Conservation (phyloP, 805 yeast genomes). For the Wickerhamomyces rabaulensis region DNA sequence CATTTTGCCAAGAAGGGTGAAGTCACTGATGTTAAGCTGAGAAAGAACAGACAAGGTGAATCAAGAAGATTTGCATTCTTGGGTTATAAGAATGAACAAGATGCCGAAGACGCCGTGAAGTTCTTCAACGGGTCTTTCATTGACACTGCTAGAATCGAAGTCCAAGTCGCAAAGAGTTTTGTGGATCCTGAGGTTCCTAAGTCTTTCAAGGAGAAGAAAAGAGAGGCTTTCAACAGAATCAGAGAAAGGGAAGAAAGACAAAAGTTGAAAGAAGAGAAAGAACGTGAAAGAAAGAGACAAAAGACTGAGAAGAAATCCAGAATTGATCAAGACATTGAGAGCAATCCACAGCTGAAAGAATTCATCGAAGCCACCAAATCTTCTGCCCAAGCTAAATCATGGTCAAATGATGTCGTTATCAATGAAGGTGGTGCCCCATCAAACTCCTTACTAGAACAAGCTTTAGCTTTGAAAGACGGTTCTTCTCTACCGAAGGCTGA, state of each 20-base stretch:
- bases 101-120: constrained; percentile 73
- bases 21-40: constrained; percentile 84
- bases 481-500: constrained; percentile 10
- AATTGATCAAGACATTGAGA: constrained; percentile 57
- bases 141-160: constrained; percentile 76
- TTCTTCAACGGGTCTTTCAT: constrained; percentile 76
- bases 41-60: constrained; percentile 77
- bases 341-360: constrained; percentile 68
- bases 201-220: constrained; percentile 49
- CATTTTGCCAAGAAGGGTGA: constrained; percentile 58
- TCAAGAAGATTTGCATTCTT: constrained; percentile 91
- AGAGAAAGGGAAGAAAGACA: constrained; percentile 45
- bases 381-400: constrained; percentile 59
- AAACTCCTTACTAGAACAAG: constrained; percentile 35
- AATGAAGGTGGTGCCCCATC: constrained; percentile 29
- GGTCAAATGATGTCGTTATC: constrained; percentile 50
- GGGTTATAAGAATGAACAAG: constrained; percentile 70
- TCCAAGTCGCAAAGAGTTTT: constrained; percentile 77
- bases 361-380: constrained; percentile 83
- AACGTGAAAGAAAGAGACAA: constrained; percentile 31
- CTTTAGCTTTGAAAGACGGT: constrained; percentile 31
- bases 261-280: constrained; percentile 32
- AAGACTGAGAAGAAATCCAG: constrained; percentile 22
- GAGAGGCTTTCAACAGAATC: constrained; percentile 44
- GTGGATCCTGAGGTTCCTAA: constrained; percentile 78